Base-by-base conservation (phyloP, 768 basidiomycete species). In the Trametes meyenii region DNA sequence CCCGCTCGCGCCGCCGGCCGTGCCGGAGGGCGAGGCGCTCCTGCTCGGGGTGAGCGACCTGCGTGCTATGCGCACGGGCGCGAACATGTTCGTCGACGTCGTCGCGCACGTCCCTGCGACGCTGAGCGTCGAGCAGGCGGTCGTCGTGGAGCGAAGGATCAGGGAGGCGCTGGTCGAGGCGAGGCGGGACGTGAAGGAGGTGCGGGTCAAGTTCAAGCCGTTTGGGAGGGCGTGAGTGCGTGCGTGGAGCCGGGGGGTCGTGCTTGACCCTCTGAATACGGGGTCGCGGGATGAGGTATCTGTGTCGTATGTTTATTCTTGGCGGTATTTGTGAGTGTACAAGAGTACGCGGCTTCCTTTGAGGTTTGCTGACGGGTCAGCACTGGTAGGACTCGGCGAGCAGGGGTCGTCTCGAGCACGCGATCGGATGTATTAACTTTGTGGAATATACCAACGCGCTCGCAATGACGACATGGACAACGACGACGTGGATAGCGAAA, bases 61-160 rank as follows among this genome's bases (percentile, higher is more conserved):
- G 58, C 86, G 90, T 42, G 90, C 92, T 42, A 86, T 87, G 66
- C 85, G 89, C 35, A 84, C 89, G 11, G 90, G 94, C 33, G 92
- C 94, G 10, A 74, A 89, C 62, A 85, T 96, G 62, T 88, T 86
- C 57, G 88, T 98, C 7, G 93, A 98, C 74, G 77, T 98, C 52
- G 84, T 82, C 5, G 90, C 88, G 33, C 81, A 85, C 36, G 90
- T 98, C 0, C 82, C 88, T 16, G 74, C 76, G 7, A 57, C 71
- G 7, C 74, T 87, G 70, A 86, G 84, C 6, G 83, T 94, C 13
- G 70, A 72, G 16, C 83, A 88, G 19, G 79, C 85, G 2, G 81
- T 81, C 49, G 69, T 73, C 23, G 74, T 96, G 21, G 90, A 96
- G 72, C 74, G 76, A 39, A 74, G 78, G 64, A 92, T 97, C 44